Base-by-base conservation (phyloP, 306 rosid genomes). In the Trifolium dubium region DNA sequence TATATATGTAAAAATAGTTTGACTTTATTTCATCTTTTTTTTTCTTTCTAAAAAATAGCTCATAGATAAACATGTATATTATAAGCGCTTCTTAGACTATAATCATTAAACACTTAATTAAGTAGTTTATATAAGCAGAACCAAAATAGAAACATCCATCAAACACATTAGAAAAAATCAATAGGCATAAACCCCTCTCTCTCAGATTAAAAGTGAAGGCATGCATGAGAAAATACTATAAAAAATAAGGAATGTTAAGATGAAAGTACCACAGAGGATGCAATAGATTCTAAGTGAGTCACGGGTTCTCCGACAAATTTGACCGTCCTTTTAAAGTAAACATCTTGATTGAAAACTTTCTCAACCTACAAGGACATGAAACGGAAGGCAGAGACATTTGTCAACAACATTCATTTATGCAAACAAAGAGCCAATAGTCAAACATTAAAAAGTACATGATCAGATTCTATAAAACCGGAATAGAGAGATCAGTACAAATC, bases 211-310 rank as follows among this genome's bases (percentile, higher is more conserved):
- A 41, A 41, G 35, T 41, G 11, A 37, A 47, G 34, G 51, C 23
- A 64, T 28, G 34, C 15, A 55, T 40, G 11, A 50, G 55, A 79
- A 71, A 47, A 37, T 35, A 54, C 34, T 15, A 7, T 6, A 79
- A 41, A 29, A 37, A 19, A 35, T 40, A 30, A 75, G 59, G 55
- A 47, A 23, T 37, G 40, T 15, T 49, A 12, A 61, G 17, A 47
- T 65, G 69, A 66, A 46, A 72, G 46, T 88, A 93, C 98, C 88
- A 97, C 98, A 55, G 99, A 90, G 69, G 99, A 95, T 64, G 99
- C 99, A 87, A 95, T 95, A 62, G 99, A 90, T 84, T 95, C 99
- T 93, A 95, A 81, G 86, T 95, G 99, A 64, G 96, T 82, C 99
- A 95, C 92, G 30, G 99, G 99, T 81, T 95, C 99, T 80, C 99